Conservation (phyloP, 306 rosid species). For the Ziziphus jujuba region DNA sequence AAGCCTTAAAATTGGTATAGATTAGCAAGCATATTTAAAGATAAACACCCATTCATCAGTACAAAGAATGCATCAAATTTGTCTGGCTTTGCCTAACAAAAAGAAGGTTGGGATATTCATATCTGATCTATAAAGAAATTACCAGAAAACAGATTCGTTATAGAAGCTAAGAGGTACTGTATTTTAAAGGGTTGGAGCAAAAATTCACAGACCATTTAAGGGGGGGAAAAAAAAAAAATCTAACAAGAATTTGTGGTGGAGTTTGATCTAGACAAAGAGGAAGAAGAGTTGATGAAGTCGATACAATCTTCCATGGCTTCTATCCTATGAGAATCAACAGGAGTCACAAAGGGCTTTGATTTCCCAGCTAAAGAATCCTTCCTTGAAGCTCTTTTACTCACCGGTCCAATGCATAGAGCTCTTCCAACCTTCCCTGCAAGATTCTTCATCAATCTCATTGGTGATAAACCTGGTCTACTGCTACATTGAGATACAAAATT, state of each 20-base stretch:
- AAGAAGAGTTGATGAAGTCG: constrained; percentile 72
- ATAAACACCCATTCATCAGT: too few species aligned
- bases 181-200: not conserved
- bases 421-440: constrained; percentile 49
- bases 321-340: constrained; percentile 57
- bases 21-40: too few species aligned
- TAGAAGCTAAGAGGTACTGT: not conserved
- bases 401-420: constrained; percentile 42
- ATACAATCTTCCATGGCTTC: constrained; percentile 91
- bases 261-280: constrained; percentile 55
- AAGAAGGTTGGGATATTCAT: too few species aligned
- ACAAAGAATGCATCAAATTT: too few species aligned
- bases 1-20: too few species aligned
- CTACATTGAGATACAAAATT: constrained; percentile 36
- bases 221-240: not conserved
- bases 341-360: constrained; percentile 42
- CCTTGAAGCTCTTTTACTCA: constrained; percentile 29
- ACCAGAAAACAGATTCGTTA: not conserved
- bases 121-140: not conserved
- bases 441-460: constrained; percentile 52
- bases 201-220: not conserved
- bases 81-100: too few species aligned
- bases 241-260: constrained; percentile 33
- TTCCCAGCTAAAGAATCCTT: constrained; percentile 34
- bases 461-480: constrained; percentile 31